Percentiles rank a stretch among this genome's conserved stretches.
phyloP scores from a whole-genome alignment of 768 basidiomycete species.

The Cystofilobasidium ferigula region DNA sequence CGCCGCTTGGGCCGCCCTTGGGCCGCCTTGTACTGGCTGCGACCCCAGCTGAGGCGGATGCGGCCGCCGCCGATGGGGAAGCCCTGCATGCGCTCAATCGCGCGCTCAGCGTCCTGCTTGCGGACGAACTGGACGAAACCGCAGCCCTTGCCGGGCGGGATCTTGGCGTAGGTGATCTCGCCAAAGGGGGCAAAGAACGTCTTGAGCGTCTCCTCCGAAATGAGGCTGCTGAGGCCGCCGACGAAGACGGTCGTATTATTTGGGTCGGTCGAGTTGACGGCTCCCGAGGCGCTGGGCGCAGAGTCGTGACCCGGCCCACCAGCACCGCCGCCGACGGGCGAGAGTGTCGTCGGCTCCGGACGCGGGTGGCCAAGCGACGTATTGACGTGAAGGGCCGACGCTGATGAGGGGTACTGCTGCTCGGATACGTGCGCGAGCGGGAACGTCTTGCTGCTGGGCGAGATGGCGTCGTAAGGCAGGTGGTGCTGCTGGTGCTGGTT shows the following conservation, averaged over 20 bases:
- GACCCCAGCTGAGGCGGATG: constrained; percentile 84
- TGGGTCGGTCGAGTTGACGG: constrained; percentile 50
- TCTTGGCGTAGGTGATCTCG: constrained; percentile 89
- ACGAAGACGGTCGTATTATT: constrained; percentile 92
- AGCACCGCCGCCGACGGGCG: not conserved
- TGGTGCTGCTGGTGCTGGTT: constrained; percentile 74
- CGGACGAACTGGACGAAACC: constrained; percentile 92
- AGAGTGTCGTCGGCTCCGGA: not conserved
- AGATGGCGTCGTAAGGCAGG: constrained; percentile 54
- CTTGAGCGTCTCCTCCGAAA: constrained; percentile 79
- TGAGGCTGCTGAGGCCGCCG: constrained; percentile 74
- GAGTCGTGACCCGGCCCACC: not conserved
- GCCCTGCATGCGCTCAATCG: constrained; percentile 94
- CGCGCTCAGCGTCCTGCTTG: constrained; percentile 79
- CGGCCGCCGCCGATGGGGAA: constrained; percentile 86
- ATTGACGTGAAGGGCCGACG: not conserved
- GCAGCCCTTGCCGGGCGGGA: constrained; percentile 90
- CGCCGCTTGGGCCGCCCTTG: constrained; percentile 81
- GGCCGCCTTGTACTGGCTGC: constrained; percentile 87
- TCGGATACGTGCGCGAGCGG: not conserved
- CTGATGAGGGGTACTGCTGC: not conserved
- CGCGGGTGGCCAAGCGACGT: not conserved
- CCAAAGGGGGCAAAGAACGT: constrained; percentile 89
- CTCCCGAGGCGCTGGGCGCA: not conserved
- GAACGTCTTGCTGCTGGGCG: constrained; percentile 47